Base-by-base conservation (phyloP, 306 rosid species). In the Sesbania bispinosa region DNA sequence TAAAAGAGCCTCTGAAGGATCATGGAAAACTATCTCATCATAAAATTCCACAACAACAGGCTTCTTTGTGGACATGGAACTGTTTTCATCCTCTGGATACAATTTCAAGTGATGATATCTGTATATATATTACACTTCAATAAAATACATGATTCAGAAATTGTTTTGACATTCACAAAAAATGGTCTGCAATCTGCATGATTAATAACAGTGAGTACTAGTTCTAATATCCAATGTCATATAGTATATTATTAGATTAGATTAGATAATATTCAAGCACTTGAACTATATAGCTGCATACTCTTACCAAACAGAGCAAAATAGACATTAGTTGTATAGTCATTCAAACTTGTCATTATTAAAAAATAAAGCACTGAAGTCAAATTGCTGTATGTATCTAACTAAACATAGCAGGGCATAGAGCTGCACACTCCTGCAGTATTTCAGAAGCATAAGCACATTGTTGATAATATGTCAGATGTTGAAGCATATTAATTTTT, bases 31-130 rank as follows among this genome's bases (percentile, higher is more conserved):
- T 58, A 88, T 77, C 74, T 88, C 97, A 74, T 90, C 92, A 64
- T 86, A 88, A 30, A 55, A 59, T 80, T 88, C 95, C 55, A 84
- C 80, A 51, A 86, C 92, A 65, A 90, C 89, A 61, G 95, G 92
- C 82, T 86, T 90, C 75, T 90, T 90, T 43, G 83, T 86, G 11
- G 95, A 86, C 88, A 85, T 80, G 83, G 97, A 80, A 39, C 95
- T 83, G 62, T 82, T 84, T 76, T 88, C 90, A 77, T 86, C 89
- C 74, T 86, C 97, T 13, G 90, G 90, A 77, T 90, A 88, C 86
- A 90, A 80, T 83, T 86, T 90, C 88, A 88, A 85, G 79, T 86
- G 92, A 81, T 88, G 97, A 82, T 75, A 88, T 74, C 97, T 90
- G 90, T 74, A 71, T 75, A 82, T 69, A 74, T 67, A 79, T 63